These are phyloP conservation scores for Xeromyces bisporus DNA, from an alignment of 495 filamentous ascomycete species.

Conservation along the genomic window DNA sequence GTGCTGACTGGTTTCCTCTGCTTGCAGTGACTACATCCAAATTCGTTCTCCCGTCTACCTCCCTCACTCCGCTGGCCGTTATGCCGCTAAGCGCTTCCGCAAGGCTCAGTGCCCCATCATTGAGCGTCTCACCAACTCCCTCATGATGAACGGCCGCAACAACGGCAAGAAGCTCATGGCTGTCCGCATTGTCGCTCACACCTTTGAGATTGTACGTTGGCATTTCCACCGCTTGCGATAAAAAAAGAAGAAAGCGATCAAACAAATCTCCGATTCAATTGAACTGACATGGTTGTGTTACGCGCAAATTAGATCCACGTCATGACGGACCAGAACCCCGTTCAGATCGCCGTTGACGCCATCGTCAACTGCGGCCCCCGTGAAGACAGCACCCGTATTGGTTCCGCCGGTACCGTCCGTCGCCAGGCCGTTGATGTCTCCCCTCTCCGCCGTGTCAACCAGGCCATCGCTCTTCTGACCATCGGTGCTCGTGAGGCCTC, in stretches of 20 bases:
- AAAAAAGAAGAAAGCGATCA: neutral
- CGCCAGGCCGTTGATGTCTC: slow-evolving; percentile 99
- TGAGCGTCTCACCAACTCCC: slow-evolving; percentile 98
- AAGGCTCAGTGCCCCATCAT: slow-evolving; percentile 99
- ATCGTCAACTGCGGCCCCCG: slow-evolving; percentile 99
- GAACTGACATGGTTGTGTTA: neutral
- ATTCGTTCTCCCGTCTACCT: slow-evolving; percentile 97
- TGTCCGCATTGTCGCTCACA: slow-evolving; percentile 95
- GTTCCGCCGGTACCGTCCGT: slow-evolving; percentile 96
- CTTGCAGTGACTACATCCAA: slow-evolving; percentile 91
- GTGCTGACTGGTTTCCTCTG: slow-evolving; percentile 29
- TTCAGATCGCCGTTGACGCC: slow-evolving; percentile 97
- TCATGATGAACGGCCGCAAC: slow-evolving; percentile 99
- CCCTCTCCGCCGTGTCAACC: slow-evolving; percentile 97
- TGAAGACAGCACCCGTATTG: slow-evolving; percentile 99
- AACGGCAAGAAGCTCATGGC: slow-evolving; percentile 99
- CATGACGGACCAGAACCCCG: slow-evolving; percentile 99
- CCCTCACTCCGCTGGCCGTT: slow-evolving; percentile 94
- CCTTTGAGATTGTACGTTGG: slow-evolving; percentile 90
- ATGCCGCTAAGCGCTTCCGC: slow-evolving; percentile 98
- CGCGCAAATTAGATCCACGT: slow-evolving; percentile 65
- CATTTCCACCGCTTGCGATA: neutral
- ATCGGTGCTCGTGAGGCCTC: slow-evolving; percentile 93
- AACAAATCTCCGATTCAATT: neutral
- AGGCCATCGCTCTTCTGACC: slow-evolving; percentile 92